A percentile compares a stretch with the other conserved stretches of the same genome.
phyloP scores from a whole-genome alignment of 179 eudicot genomes.

The Drosera spatulata region DNA sequence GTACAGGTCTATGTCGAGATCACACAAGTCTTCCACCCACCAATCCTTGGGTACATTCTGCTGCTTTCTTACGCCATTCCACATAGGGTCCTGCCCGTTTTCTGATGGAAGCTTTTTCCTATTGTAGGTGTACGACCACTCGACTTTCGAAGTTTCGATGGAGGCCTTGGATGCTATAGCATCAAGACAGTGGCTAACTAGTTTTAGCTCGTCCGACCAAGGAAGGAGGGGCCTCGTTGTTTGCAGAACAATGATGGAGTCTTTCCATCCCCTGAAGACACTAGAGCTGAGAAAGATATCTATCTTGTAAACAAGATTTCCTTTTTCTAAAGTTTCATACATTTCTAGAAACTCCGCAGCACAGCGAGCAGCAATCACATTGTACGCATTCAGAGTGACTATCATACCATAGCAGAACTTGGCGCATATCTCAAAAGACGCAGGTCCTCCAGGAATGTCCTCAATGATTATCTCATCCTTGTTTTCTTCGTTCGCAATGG shows the following conservation, averaged over 20 bases:
- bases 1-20: conserved; percentile 67
- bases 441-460: conserved; percentile 83
- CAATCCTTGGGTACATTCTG: conserved; percentile 77
- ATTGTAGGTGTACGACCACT: conserved; percentile 92
- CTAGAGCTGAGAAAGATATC: conserved; percentile 72
- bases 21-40: conserved; percentile 98
- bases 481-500: conserved; percentile 34
- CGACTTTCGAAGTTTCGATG: conserved; percentile 60
- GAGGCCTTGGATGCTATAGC: conserved; percentile 79
- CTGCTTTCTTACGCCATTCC: conserved; percentile 40
- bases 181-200: conserved; percentile 52
- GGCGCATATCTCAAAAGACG: conserved; percentile 81
- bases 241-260: conserved; percentile 79
- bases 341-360: conserved; percentile 92
- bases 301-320: conserved; percentile 75
- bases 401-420: conserved; percentile 92
- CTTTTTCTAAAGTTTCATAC: conserved; percentile 82
- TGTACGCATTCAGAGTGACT: conserved; percentile 83
- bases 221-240: conserved; percentile 52
- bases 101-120: conserved; percentile 64
- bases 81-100: conserved; percentile 39
- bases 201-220: conserved; percentile 69
- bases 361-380: conserved; percentile 66
- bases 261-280: conserved; percentile 91
- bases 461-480: conserved; percentile 50